Base-by-base conservation (phyloP, 1,284 basidiomycete species). In the Veloboletus limbatus region DNA sequence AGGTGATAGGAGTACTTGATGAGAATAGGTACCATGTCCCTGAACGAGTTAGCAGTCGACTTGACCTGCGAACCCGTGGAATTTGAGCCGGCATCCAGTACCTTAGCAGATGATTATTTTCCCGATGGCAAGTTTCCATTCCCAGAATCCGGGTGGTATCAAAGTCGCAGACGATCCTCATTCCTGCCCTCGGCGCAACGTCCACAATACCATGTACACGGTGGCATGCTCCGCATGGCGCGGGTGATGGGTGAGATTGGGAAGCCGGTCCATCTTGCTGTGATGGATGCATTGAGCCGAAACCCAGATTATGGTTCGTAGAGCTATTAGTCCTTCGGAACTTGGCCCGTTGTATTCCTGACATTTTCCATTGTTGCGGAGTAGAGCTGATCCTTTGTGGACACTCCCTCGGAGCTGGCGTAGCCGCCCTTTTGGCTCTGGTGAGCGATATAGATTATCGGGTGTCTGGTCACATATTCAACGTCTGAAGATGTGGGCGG, bases 331-430 rank as follows among this genome's bases (percentile, higher is more conserved):
- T 36, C 40, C 26, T 36, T 40, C 8, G 11, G 11, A 25, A 21
- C 35, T 28, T 13, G 4, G 14, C 22, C 8, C 14, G 6, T 4
- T 9, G 7, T 24, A 27, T 53, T 26, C 18, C 37, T 51, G 38
- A 57, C 38, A 24, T 45, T 45, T 28, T 28, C 40, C 16, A 20
- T 31, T 46, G 16, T 38, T 10, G n/a, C 32, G 44, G 28, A 45
- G 36, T 54, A 88, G 86, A 86, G 48, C 68, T 90, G 18, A 75
- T 89, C 10, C 66, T 90, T 35, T 87, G 83, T 54, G 93, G 93
- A 2, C 93, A 96, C 63, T 92, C 88, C 60, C 74, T 96, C 3
- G 92, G 93, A 8, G 92, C 92, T 6, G 92, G 90, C 0, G 88
- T 94, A 1, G 87, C 86, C 9, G 76, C 81, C 1, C 69, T 92